Percentiles rank a stretch among this genome's conserved stretches.
These are phyloP conservation scores for Abrus precatorius DNA, from an alignment of 306 rosid species.

Conservation along the genomic window DNA sequence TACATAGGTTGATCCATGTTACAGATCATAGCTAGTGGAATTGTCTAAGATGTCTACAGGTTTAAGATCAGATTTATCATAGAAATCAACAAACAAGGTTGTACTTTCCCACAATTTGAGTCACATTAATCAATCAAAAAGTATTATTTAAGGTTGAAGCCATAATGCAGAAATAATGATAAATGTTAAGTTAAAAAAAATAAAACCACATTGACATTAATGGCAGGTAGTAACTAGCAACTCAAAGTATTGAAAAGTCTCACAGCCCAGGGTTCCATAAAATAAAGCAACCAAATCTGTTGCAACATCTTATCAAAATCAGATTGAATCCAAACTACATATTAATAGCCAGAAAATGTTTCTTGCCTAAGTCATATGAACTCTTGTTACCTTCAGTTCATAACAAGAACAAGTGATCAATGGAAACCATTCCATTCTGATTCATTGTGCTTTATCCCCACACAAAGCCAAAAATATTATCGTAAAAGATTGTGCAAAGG, in stretches of 20 bases:
- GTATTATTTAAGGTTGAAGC: too few relatives aligned
- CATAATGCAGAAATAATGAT: background rate
- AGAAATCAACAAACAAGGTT: too few relatives aligned
- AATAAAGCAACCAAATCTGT: background rate
- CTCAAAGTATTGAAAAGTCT: background rate
- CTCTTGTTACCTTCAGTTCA: constrained; percentile 8
- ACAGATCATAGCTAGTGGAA: too few relatives aligned
- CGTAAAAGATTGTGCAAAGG: background rate
- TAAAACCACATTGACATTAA: background rate
- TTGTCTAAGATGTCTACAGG: too few relatives aligned
- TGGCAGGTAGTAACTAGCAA: background rate
- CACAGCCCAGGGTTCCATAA: background rate
- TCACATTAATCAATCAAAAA: too few relatives aligned
- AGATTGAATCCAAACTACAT: background rate
- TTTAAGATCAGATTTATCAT: too few relatives aligned
- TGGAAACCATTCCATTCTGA: background rate
- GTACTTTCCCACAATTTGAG: too few relatives aligned
- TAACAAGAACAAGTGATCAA: constrained; percentile 4
- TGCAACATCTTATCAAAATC: background rate
- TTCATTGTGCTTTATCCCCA: background rate
- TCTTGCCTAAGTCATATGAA: background rate
- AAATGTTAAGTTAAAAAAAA: background rate
- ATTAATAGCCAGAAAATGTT: background rate
- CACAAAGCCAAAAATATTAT: background rate
- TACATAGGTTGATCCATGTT: too few relatives aligned